Conservation (phyloP, 306 rosid genomes). For the Oxytropis ochrocephala region DNA sequence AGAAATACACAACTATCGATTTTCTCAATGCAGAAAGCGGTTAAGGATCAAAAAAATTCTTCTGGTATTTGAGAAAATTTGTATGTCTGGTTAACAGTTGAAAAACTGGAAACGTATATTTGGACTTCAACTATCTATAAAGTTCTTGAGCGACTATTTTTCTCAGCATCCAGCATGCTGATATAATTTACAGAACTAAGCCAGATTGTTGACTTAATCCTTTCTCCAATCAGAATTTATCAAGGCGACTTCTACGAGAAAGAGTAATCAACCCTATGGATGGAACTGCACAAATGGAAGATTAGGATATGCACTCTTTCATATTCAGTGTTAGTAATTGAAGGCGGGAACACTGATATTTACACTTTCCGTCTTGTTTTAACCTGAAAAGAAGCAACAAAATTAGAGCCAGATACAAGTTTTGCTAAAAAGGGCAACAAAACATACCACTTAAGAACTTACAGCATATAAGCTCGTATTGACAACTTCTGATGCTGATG, state of each 20-base stretch:
- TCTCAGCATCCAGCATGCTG: neutral
- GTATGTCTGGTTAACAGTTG: neutral
- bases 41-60: neutral
- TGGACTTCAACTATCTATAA: neutral
- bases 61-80: neutral
- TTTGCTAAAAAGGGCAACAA: neutral
- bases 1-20: neutral
- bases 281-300: neutral
- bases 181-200: slow-evolving; percentile 18
- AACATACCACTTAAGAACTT: slow-evolving; percentile 14
- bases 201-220: neutral
- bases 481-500: slow-evolving; percentile 44
- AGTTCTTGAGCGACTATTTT: neutral
- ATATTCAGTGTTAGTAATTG: neutral
- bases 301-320: neutral
- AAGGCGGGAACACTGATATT: neutral
- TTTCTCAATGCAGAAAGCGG: neutral
- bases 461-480: slow-evolving; percentile 25
- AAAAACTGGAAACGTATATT: neutral
- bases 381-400: slow-evolving; percentile 22
- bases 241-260: neutral
- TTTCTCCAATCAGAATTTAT: neutral
- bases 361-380: slow-evolving; percentile 22
- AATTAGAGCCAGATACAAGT: neutral
- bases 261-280: neutral